These are phyloP conservation scores for Eragrostis tef DNA, from an alignment of 202 grass and related monocot genomes.

Conservation along the genomic window DNA sequence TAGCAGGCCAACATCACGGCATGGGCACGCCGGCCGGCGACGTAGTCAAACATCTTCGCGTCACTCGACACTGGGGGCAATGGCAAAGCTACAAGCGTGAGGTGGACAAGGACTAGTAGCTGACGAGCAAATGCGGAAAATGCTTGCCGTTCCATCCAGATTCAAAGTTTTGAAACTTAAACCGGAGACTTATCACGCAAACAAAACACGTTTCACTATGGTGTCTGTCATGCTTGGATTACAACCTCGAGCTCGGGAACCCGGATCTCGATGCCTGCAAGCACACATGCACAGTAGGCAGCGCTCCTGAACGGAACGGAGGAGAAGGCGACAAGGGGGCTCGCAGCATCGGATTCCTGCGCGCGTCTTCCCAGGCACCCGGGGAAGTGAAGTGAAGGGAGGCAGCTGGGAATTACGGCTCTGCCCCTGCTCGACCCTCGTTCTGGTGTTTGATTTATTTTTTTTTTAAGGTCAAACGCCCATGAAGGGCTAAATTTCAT, in stretches of 20 bases:
- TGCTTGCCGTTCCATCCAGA: too few species aligned
- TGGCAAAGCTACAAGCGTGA: background rate
- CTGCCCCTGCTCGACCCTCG: background rate
- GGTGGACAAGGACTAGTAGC: background rate
- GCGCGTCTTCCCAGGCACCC: constrained; percentile 24
- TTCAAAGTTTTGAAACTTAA: constrained; percentile 6
- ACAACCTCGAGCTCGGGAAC: background rate
- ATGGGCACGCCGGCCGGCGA: background rate
- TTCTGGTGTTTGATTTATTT: too few species aligned
- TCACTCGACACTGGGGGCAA: background rate
- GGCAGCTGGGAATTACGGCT: background rate
- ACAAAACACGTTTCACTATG: background rate
- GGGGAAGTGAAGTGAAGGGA: too few species aligned
- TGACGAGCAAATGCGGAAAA: too few species aligned
- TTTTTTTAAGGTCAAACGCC: too few species aligned
- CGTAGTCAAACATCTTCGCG: background rate
- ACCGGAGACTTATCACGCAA: background rate
- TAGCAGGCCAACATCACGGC: background rate
- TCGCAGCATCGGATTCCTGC: constrained; percentile 50
- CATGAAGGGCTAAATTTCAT: too few species aligned
- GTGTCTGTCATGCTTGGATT: too few species aligned
- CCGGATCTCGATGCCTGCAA: background rate
- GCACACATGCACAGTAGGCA: too few species aligned
- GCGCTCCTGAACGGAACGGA: constrained; percentile 10
- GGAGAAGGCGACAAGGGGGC: constrained; percentile 21